A percentile compares a stretch with the other conserved stretches of the same genome.
These are phyloP conservation scores for Ogataea philodendri DNA, from an alignment of 805 yeast genomes.

Conservation along the genomic window DNA sequence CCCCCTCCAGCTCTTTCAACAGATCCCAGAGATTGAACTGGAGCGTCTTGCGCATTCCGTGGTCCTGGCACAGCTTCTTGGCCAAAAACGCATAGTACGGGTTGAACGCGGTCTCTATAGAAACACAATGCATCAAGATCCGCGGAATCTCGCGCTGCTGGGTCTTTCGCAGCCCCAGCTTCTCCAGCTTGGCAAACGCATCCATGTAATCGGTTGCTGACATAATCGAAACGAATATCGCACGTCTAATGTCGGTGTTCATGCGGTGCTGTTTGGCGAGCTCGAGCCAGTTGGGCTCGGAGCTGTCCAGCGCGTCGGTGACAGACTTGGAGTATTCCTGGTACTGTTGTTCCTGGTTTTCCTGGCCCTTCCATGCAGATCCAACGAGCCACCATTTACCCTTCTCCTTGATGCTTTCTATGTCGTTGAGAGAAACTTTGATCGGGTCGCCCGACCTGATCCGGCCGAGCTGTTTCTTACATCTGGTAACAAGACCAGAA, in stretches of 20 bases:
- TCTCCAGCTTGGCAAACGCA: constrained; percentile 79
- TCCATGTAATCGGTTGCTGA: constrained; percentile 91
- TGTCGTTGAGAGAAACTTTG: constrained; percentile 81
- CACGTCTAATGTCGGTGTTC: constrained; percentile 94
- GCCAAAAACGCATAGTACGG: constrained; percentile 88
- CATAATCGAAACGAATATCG: constrained; percentile 91
- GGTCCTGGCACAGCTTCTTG: constrained; percentile 69
- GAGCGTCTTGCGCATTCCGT: constrained; percentile 73
- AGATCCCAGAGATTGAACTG: constrained; percentile 91
- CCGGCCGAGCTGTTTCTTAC: constrained; percentile 62
- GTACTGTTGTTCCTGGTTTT: constrained; percentile 14
- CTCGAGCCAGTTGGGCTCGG: constrained; percentile 86
- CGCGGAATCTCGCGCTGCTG: constrained; percentile 88
- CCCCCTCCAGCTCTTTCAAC: constrained; percentile 63
- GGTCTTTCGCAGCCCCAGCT: constrained; percentile 68
- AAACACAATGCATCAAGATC: constrained; percentile 81
- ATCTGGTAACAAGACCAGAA: constrained; percentile 50
- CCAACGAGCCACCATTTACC: constrained; percentile 99
- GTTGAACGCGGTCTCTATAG: constrained; percentile 78
- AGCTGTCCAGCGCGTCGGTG: constrained; percentile 60
- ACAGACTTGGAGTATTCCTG: constrained; percentile 45
- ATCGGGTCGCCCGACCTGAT: constrained; percentile 67
- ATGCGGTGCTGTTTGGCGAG: constrained; percentile 83
- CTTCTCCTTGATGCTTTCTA: constrained; percentile 65
- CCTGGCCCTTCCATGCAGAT: constrained; percentile 86